phyloP scores from a whole-genome alignment of 768 basidiomycete genomes.

The Leucocoprinus leucothites region DNA sequence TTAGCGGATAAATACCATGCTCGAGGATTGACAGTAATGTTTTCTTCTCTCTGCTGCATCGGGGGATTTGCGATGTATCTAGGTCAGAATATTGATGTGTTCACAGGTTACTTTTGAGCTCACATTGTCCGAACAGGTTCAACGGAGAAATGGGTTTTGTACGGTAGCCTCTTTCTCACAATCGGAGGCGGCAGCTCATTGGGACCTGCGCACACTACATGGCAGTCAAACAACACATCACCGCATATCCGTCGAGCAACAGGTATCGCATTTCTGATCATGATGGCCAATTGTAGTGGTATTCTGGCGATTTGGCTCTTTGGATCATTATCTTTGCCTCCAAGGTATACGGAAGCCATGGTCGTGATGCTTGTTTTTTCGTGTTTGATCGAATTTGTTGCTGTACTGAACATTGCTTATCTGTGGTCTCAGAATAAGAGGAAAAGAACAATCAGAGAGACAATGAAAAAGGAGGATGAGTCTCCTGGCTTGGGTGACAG shows the following conservation, averaged over 20 bases:
- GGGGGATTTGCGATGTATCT: conserved; percentile 38
- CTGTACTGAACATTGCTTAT: conserved; percentile 24
- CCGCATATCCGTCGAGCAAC: conserved; percentile 26
- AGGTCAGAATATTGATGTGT: conserved; percentile 20
- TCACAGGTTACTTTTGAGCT: conserved; percentile 13
- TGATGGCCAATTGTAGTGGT: conserved; percentile 33
- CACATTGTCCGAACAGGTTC: conserved; percentile 4
- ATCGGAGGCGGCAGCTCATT: neutral
- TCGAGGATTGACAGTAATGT: conserved; percentile 31
- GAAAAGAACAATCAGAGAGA: conserved; percentile 25
- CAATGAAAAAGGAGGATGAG: conserved; percentile 23
- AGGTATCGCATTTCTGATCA: conserved; percentile 31
- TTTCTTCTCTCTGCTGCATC: conserved; percentile 25
- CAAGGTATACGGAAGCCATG: neutral
- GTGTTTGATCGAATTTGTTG: conserved; percentile 22
- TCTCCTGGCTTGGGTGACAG: conserved; percentile 19
- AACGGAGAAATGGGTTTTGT: neutral
- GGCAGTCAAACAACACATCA: neutral
- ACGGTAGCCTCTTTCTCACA: neutral
- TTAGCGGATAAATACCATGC: conserved; percentile 34
- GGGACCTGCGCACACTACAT: neutral
- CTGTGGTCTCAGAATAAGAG: conserved; percentile 26
- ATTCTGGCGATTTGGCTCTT: conserved; percentile 43
- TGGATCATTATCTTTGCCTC: conserved; percentile 4
- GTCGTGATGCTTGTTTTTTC: conserved; percentile 16